Evolutionary conservation across 2,329 filamentous ascomycete species (phyloP), one percentile per base, ranked within the genome.

Genomic region (Penicillium occitanis): DNA sequence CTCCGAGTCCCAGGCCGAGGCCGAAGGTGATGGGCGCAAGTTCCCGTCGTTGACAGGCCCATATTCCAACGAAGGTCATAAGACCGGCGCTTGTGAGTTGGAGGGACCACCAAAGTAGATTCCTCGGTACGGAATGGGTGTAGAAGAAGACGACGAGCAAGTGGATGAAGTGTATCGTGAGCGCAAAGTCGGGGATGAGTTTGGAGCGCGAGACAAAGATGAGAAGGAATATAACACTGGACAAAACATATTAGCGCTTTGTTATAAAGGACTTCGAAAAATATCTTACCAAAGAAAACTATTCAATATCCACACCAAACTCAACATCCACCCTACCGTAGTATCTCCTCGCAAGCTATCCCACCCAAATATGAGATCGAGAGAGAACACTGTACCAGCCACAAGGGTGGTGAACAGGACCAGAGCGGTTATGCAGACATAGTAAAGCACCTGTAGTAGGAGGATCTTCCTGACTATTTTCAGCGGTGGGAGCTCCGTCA

Each of bases 31-130:
- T 96, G 11, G 95, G 94, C 73, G 88, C 86, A 65, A 99, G 81
- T 79, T 99, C 95, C 68, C 94, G 86, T 84, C 93, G 96, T 74
- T 90, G 92, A 76, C 94, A 98, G 2, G 90, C 91, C 91, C 94
- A 98, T 44, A 96, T 90, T 3, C 92, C 93, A 1, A 95, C 82
- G 57, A 83, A 86, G 8, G 84, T 87, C 88, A 91, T 91, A 44
- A 90, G 74, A 0, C 79, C 80, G 5, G 86, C 84, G 70, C 87
- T 90, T 48, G 82, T 82, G 59, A 84, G 77, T 74, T 91, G 88
- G 0, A 91, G 77, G 1, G 80, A 82, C 94, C 95, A 99, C 95
- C 95, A 99, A 73, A 96, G 90, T 69, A 88, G 80, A 76, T 94
- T 89, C 10, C 85, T 84, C 1, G 95, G 95, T 33, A 98, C 76